Evolutionary conservation across 2,329 filamentous ascomycete species (phyloP), one percentile per base, ranked within the genome.

Genomic region (Colletotrichum phormii): DNA sequence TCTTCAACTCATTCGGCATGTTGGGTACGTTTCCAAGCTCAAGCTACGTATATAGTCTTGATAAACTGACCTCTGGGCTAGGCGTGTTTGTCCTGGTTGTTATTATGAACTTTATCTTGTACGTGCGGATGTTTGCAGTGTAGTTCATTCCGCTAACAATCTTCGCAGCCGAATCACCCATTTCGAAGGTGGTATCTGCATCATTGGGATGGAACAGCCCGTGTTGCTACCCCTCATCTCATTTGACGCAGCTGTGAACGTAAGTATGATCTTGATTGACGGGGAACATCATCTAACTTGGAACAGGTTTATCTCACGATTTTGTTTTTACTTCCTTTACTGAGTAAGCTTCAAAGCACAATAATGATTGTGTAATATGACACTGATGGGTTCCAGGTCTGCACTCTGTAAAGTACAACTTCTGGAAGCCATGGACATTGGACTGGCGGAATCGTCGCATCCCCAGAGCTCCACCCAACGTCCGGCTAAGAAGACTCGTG

Each of bases 391-490:
- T 1, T 9, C 1, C 5, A 72, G 69, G 59, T 5, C 59, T 72
- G 13, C 70, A 72, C 24, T 72, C 70, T 6, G 65, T 72, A 5
- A 72, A 64, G 18, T 69, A 72, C 11, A 69, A 64, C 59, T 72
- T 72, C 11, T 72, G 70, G 70, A 72, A 57, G n/a, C 70, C 70
- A n/a, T 72, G 70, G 70, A 72, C 70, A 1, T 12, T 72, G 4
- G 70, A 72, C 12, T 72, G 70, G 70, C 55, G 59, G 2, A 69
- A 69, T 2, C 31, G 53, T n/a, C 65, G 65, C 3, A 68, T 72
- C 5, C 65, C 65, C 4, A 24, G 70, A 29, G 65, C 70, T 0
- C 70, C 70, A 9, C 70, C 70, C 2, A 72, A 72, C 4, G 8
- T 72, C 5, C 37, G 70, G 11, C 59, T 72, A 6, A 58, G 70